Evolutionary conservation across 1,284 basidiomycete genomes (phyloP).

Genomic region (Apiotrichum akiyoshidainum): DNA sequence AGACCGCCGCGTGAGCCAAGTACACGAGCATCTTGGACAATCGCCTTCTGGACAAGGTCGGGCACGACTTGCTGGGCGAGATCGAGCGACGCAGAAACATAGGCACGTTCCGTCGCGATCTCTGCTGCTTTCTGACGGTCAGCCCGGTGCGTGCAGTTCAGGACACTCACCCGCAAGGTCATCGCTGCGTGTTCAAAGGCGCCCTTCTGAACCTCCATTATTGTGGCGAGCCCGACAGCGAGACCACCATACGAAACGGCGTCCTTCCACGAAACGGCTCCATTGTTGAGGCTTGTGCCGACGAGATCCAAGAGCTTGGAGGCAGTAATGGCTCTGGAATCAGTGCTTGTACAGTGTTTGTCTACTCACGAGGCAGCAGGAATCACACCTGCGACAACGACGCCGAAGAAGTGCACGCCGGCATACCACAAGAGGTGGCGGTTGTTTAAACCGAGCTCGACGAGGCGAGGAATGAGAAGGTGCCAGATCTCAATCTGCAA

Average conservation of each 20-base stretch:
- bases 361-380: conserved; percentile 1
- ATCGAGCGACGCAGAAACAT: conserved; percentile 68
- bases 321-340: not conserved
- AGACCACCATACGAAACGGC: too few species aligned
- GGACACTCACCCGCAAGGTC: too few species aligned
- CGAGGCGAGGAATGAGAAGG: not conserved
- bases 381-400: not conserved
- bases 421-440: not conserved
- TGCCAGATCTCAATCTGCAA: too few species aligned
- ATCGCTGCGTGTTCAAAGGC: too few species aligned
- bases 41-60: conserved; percentile 65
- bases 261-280: too few species aligned
- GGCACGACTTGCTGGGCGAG: conserved; percentile 72
- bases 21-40: conserved; percentile 69
- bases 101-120: conserved; percentile 68
- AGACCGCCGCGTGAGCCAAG: conserved; percentile 24
- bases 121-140: conserved; percentile 61
- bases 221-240: too few species aligned
- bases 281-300: not conserved
- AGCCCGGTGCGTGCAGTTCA: not conserved
- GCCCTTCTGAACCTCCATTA: too few species aligned
- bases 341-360: not conserved
- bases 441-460: not conserved
- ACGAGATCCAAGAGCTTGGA: not conserved
- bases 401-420: not conserved